A percentile compares a stretch with the other conserved stretches of the same genome.
Evolutionary conservation across 768 basidiomycete species (phyloP).

Genomic region (Mycena vulgaris): DNA sequence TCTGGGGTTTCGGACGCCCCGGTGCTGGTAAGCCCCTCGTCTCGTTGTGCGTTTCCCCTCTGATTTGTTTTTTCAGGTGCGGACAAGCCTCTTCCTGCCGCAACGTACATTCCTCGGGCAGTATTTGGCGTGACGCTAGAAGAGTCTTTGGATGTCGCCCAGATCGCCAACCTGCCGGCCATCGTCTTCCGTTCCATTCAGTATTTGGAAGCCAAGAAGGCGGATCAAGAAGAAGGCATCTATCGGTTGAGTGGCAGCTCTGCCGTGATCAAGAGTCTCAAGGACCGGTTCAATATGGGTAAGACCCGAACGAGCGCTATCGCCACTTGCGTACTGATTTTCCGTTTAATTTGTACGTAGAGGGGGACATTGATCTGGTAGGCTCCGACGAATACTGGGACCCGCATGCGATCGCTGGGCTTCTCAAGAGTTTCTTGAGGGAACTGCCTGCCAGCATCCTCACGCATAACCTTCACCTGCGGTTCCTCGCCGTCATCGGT

Average conservation of each 20-base stretch:
- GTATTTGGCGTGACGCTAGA: conserved; percentile 93
- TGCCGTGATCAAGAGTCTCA: conserved; percentile 93
- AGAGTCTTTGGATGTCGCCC: conserved; percentile 90
- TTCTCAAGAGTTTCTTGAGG: conserved; percentile 93
- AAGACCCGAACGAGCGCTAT: conserved; percentile 46
- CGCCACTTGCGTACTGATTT: conserved; percentile 20
- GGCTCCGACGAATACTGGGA: conserved; percentile 95
- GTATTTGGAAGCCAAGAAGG: conserved; percentile 94
- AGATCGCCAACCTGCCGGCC: conserved; percentile 93
- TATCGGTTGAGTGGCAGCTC: conserved; percentile 96
- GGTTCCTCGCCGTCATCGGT: conserved; percentile 96
- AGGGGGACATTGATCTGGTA: conserved; percentile 96
- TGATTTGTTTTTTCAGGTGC: conserved; percentile 16
- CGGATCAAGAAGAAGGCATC: conserved; percentile 97
- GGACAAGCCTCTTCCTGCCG: conserved; percentile 56
- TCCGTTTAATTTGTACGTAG: conserved; percentile 57
- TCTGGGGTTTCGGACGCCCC: conserved; percentile 92
- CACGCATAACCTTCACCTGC: conserved; percentile 91
- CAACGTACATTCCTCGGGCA: conserved; percentile 68
- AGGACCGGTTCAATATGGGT: conserved; percentile 95
- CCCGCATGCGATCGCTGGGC: conserved; percentile 96
- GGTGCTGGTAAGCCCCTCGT: conserved; percentile 55
- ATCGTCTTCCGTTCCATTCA: conserved; percentile 96
- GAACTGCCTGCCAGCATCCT: conserved; percentile 95
- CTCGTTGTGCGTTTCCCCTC: not conserved